Evolutionary conservation across 345 rosid genomes (phyloP).

Genomic region (Syzygium oleosum): DNA sequence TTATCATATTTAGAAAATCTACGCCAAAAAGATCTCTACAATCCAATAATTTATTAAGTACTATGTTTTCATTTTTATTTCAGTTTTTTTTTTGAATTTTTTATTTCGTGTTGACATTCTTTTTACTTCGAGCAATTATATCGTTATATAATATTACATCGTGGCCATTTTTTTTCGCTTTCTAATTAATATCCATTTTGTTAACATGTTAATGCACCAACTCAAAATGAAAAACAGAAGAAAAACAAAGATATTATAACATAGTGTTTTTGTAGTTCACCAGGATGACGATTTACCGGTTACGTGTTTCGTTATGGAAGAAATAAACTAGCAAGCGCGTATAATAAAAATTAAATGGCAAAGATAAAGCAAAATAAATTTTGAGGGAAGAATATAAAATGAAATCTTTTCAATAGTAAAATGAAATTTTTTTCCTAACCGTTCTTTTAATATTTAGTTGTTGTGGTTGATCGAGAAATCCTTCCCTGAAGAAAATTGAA

Average conservation of each 20-base stretch:
- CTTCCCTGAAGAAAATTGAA: background rate
- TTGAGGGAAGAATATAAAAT: background rate
- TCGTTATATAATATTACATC: too few relatives aligned
- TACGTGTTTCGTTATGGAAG: background rate
- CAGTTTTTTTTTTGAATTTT: background rate
- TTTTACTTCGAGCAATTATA: background rate
- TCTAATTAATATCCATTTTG: too few relatives aligned
- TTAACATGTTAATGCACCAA: background rate
- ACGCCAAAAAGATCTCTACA: background rate
- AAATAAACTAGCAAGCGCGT: background rate
- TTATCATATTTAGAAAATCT: background rate
- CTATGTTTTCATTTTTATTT: background rate
- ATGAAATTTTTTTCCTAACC: background rate
- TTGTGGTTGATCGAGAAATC: background rate
- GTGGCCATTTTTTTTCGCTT: background rate
- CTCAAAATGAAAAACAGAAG: background rate
- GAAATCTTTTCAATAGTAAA: background rate
- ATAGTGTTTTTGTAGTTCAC: too few relatives aligned
- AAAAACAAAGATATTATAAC: background rate
- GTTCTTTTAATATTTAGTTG: background rate
- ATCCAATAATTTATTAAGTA: background rate
- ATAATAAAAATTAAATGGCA: background rate
- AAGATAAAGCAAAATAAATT: background rate
- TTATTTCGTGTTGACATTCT: background rate
- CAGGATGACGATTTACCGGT: too few relatives aligned